phyloP scores from a whole-genome alignment of 495 filamentous ascomycete genomes.

The Penicillium subrubescens region DNA sequence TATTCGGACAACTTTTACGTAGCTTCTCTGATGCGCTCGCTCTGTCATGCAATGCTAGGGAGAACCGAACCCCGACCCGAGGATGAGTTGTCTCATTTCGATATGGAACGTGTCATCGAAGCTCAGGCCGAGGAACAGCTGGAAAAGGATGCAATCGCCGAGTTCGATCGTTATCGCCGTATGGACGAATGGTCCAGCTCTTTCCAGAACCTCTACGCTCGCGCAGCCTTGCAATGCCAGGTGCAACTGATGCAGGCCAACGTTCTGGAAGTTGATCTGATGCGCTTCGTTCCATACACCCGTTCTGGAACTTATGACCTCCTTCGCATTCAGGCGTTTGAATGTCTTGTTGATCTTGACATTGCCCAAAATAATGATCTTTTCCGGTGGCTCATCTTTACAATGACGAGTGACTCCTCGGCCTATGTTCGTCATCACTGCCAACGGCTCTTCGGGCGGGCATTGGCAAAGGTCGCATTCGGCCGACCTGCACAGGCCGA shows the following conservation, averaged over 20 bases:
- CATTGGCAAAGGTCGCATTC: conserved; percentile 78
- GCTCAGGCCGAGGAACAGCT: conserved; percentile 65
- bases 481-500: conserved; percentile 53
- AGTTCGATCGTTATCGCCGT: conserved; percentile 86
- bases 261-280: conserved; percentile 59
- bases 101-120: conserved; percentile 51
- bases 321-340: conserved; percentile 81
- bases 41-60: conserved; percentile 75
- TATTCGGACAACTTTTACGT: conserved; percentile 89
- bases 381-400: conserved; percentile 68
- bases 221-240: conserved; percentile 78
- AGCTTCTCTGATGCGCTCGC: conserved; percentile 73
- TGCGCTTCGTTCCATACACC: conserved; percentile 80
- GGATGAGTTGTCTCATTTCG: conserved; percentile 46
- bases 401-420: conserved; percentile 75
- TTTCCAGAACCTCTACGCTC: conserved; percentile 87
- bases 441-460: conserved; percentile 65
- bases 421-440: conserved; percentile 75
- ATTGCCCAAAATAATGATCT: conserved; percentile 63
- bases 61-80: conserved; percentile 41
- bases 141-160: conserved; percentile 70
- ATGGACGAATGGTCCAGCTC: conserved; percentile 94
- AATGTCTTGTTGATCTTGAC: conserved; percentile 77
- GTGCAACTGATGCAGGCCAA: conserved; percentile 71
- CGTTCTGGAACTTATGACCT: conserved; percentile 75